Evolutionary conservation across 2,329 filamentous ascomycete species (phyloP), one percentile per base, ranked within the genome.

Genomic region (Sphaerulina vaccinii): DNA sequence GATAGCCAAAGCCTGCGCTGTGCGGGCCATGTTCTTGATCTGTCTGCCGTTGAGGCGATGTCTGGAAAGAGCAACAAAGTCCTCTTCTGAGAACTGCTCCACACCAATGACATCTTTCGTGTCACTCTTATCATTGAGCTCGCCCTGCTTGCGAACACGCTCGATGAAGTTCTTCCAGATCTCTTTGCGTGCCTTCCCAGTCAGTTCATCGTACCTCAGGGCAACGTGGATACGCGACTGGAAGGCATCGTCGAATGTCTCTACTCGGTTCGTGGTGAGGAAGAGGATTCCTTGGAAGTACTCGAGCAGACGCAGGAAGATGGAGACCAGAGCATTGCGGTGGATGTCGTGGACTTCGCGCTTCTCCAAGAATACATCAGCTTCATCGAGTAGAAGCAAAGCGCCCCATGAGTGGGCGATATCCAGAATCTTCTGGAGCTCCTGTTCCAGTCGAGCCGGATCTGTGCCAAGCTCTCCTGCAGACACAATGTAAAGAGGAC

Each of bases 241-340:
- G 76, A 95, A 95, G 0, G 90, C 90, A 56, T 93, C 88, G 62
- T 96, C 90, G 63, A 96, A 95, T 0, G 88, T 91, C 73, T 87
- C 82, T 1, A 95, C 88, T 1, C 90, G 83, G 67, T 95, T 95
- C 2, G 90, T 95, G 0, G 90, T 96, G 21, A 96, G 71, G 74
- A 96, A 95, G 3, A 95, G 70, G 47, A 95, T 95, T 2, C 90
- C 90, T 65, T 95, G 88, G 72, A 95, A 95, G 69, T 95, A 96
- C 70, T 96, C 91, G 0, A 96, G 77, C 51, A 92, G 78, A 0
- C 90, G 84, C 2, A 96, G 75, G 75, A 96, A 96, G 63, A 95
- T 89, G 67, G 85, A 88, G 46, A 95, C 90, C 1, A 93, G 81
- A 0, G 87, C 86, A 62, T 95, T 95, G 52, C 90, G 85, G 65